phyloP scores from a whole-genome alignment of 441 rosid species.

The Isatis lusitanica region DNA sequence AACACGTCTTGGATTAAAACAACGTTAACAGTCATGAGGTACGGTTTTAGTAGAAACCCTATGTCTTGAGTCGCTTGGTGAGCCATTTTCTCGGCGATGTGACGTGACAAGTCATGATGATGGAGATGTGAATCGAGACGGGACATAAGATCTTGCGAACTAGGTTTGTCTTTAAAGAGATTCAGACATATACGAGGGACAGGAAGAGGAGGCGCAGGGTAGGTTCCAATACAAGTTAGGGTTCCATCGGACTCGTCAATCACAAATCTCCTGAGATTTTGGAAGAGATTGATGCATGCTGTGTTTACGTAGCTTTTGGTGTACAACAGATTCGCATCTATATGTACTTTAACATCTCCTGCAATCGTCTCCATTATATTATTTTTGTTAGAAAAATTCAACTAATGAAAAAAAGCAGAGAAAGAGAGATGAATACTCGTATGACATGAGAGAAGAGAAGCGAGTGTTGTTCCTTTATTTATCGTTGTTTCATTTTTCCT shows the following conservation, averaged over 20 bases:
- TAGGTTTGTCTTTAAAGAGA: background rate
- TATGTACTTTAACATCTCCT: background rate
- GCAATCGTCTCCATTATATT: background rate
- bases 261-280: background rate
- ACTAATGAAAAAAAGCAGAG: background rate
- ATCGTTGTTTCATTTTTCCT: too few species aligned
- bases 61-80: background rate
- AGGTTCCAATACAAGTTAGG: background rate
- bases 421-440: background rate
- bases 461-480: background rate
- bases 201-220: background rate
- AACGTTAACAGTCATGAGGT: background rate
- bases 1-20: background rate
- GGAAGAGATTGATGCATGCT: background rate
- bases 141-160: background rate
- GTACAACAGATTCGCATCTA: background rate
- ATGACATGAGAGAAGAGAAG: background rate
- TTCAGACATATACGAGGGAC: background rate
- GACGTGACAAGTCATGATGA: background rate
- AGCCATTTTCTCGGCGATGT: background rate
- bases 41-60: background rate
- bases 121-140: constrained; percentile 1
- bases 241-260: background rate
- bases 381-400: background rate
- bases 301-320: background rate